Base-by-base conservation (phyloP, 257 asterid species). In the Catharanthus roseus region DNA sequence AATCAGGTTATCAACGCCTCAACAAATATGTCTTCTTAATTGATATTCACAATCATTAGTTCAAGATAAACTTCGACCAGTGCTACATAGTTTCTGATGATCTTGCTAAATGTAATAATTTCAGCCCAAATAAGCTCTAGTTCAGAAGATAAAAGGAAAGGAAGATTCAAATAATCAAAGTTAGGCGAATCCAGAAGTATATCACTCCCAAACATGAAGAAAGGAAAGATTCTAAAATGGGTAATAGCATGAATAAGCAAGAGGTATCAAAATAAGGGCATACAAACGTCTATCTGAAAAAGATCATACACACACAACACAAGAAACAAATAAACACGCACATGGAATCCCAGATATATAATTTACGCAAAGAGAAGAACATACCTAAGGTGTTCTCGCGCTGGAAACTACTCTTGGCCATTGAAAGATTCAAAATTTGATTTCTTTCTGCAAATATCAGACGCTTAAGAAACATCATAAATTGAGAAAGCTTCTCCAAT, bases 381-480 rank as follows among this genome's bases (percentile, higher is more conserved):
- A 9, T 84, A 91, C 97, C 97, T 72, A 89, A 67, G 64, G 97
- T 84, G 47, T 85, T 79, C 38, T 85, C 88, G 44, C 80, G 75
- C 82, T 86, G 85, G 85, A 89, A 89, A 23, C 87, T 78, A 72
- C 83, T 78, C 76, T 83, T 87, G 51, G 88, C 89, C 96, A 89
- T 86, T 70, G 84, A 53, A 80, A 64, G 72, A 60, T 64, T 83
- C 85, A 72, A 78, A 47, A 77, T 82, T 73, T 62, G 82, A 77
- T 82, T 74, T 68, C 76, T 72, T 77, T 23, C 92, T 86, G 91
- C 84, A 77, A 77, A 83, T 77, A 74, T 84, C 72, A 87, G 42
- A 76, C 86, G 84, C 21, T 74, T 38, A 72, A 81, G 63, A 83
- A 82, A 78, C 82, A 85, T 64, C 38, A 70, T 26, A 71, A 73